phyloP scores from a whole-genome alignment of 805 yeast genomes.

The Candida ovalis region DNA sequence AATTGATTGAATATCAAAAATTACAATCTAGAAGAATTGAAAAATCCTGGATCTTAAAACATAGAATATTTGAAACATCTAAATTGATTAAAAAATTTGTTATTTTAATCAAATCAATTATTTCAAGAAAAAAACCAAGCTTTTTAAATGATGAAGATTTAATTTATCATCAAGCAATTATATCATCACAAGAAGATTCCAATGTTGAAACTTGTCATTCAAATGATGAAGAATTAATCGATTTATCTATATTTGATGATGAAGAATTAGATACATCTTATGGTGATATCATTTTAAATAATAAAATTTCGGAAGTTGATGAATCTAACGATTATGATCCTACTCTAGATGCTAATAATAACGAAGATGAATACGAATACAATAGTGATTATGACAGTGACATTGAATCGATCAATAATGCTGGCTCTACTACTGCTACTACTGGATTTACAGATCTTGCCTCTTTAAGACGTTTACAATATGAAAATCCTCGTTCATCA shows the following conservation, averaged over 20 bases:
- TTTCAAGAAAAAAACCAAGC: slow-evolving; percentile 19
- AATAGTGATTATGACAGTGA: slow-evolving; percentile 15
- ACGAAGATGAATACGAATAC: slow-evolving; percentile 12
- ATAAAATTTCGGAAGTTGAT: slow-evolving; percentile 10
- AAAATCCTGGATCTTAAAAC: slow-evolving; percentile 17
- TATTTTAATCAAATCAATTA: slow-evolving; percentile 2
- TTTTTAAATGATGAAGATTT: background rate
- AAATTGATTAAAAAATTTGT: slow-evolving; percentile 4
- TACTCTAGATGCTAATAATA: background rate
- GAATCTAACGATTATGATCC: slow-evolving; percentile 12
- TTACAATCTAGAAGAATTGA: slow-evolving; percentile 4
- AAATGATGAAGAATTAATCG: background rate
- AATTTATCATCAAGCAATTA: background rate
- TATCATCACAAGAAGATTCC: background rate
- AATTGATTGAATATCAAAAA: slow-evolving; percentile 17
- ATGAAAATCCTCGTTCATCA: background rate
- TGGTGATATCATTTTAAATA: slow-evolving; percentile 9
- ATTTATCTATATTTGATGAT: slow-evolving; percentile 7
- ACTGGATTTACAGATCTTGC: background rate
- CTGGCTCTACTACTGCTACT: background rate
- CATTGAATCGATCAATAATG: slow-evolving; percentile 2
- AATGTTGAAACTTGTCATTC: background rate
- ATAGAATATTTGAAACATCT: slow-evolving; percentile 10
- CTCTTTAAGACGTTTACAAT: slow-evolving; percentile 1
- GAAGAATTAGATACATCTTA: slow-evolving; percentile 7